phyloP scores from a whole-genome alignment of 2,329 filamentous ascomycete species.

The Dactylonectria macrodidyma region DNA sequence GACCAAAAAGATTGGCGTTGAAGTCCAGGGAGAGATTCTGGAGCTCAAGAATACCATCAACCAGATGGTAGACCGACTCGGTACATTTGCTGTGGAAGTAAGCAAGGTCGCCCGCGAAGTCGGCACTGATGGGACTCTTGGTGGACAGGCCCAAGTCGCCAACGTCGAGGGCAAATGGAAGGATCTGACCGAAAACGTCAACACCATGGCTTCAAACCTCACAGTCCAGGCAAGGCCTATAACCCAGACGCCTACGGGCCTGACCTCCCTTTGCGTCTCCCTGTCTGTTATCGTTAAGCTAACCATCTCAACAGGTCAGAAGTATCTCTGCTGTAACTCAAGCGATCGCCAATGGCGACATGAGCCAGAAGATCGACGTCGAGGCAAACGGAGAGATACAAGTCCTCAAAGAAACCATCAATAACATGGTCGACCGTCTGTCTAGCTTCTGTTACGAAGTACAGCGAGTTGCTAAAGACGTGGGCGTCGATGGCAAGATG shows the following conservation, averaged over 20 bases:
- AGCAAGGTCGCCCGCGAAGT: constrained; percentile 96
- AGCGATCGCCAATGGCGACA: constrained; percentile 94
- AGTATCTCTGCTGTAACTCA: constrained; percentile 96
- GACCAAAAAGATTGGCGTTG: constrained; percentile 95
- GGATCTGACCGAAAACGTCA: constrained; percentile 92
- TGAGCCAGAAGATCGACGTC: constrained; percentile 96
- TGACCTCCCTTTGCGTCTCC: background rate
- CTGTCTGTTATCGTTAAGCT: constrained; percentile 4
- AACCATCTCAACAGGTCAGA: constrained; percentile 72
- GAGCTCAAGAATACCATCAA: constrained; percentile 98
- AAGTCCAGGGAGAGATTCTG: constrained; percentile 93
- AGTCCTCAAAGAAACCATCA: constrained; percentile 95
- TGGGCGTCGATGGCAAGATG: constrained; percentile 98
- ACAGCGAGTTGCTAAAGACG: constrained; percentile 94
- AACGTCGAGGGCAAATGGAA: constrained; percentile 99
- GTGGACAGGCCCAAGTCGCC: constrained; percentile 93
- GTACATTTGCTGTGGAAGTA: constrained; percentile 96
- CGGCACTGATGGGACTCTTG: constrained; percentile 94
- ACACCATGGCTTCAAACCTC: constrained; percentile 80
- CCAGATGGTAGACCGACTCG: constrained; percentile 97
- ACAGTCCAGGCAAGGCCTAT: constrained; percentile 70
- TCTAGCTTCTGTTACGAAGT: constrained; percentile 98
- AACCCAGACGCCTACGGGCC: background rate
- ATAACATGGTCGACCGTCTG: constrained; percentile 97
- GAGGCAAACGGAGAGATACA: constrained; percentile 96